Evolutionary conservation across 805 yeast species (phyloP).

Genomic region (Lachancea meyersii): DNA sequence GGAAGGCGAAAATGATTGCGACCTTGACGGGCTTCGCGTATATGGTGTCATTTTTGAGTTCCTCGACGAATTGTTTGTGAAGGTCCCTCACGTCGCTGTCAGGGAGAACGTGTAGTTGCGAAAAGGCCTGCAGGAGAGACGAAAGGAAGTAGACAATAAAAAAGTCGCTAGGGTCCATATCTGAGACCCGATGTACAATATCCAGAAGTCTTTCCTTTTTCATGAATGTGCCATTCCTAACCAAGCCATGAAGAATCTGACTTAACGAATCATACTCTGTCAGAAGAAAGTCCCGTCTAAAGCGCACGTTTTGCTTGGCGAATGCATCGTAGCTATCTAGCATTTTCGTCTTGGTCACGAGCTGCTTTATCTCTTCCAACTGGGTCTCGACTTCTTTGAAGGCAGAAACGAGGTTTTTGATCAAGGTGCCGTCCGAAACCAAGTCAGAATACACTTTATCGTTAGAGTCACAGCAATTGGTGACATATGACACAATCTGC

Average conservation of each 20-base stretch:
- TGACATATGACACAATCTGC: slow-evolving; percentile 48
- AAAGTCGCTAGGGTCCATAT: slow-evolving; percentile 53
- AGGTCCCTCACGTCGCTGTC: slow-evolving; percentile 36
- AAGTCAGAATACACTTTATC: slow-evolving; percentile 16
- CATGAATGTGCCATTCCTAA: slow-evolving; percentile 34
- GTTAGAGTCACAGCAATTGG: slow-evolving; percentile 21
- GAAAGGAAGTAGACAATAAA: slow-evolving; percentile 63
- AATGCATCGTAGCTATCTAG: slow-evolving; percentile 43
- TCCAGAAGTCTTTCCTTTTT: slow-evolving; percentile 33
- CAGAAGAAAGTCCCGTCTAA: slow-evolving; percentile 56
- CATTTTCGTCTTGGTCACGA: slow-evolving; percentile 46
- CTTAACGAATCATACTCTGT: slow-evolving; percentile 68
- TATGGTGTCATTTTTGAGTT: slow-evolving; percentile 37
- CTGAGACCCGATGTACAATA: slow-evolving; percentile 41
- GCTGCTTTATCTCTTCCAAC: slow-evolving; percentile 48
- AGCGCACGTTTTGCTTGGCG: slow-evolving; percentile 45
- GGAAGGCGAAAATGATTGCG: slow-evolving; percentile 44
- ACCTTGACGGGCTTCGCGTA: slow-evolving; percentile 45
- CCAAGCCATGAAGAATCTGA: slow-evolving; percentile 52
- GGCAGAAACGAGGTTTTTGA: slow-evolving; percentile 44
- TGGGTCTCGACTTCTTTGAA: slow-evolving; percentile 54
- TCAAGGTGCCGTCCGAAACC: slow-evolving; percentile 23
- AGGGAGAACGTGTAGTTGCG: slow-evolving; percentile 33
- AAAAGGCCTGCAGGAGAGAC: slow-evolving; percentile 42
- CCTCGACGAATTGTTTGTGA: slow-evolving; percentile 35